Evolutionary conservation across 2,329 filamentous ascomycete species (phyloP), one percentile per base, ranked within the genome.

Genomic region (Xylariaceae sp.): DNA sequence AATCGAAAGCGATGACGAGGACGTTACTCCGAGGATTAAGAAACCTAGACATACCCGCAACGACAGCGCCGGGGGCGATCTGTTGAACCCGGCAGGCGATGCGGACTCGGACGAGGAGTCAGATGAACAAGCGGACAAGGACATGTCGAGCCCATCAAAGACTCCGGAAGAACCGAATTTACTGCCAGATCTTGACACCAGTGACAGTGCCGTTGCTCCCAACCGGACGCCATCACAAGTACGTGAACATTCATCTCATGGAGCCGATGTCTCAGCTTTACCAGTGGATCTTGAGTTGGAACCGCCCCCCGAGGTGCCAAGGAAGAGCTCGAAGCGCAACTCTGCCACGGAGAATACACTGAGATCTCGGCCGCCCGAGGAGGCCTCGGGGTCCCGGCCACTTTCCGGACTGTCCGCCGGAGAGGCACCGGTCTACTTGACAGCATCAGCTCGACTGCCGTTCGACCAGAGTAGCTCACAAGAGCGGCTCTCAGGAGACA

Each of bases 311-410:
- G 67, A 73, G 6, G 73, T 88, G 21, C 84, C 85, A 2, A 73
- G 84, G 19, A 87, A 83, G 62, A 88, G 82, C 56, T 88, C 85
- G 0, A 80, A 79, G 56, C 73, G 82, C 43, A 63, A 72, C 42
- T 78, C 75, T 2, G 64, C 59, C 28, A 55, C 51, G 19, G 60
- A 57, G 16, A 55, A 58, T n/a, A 53, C 63, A 16, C 55, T 67
- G 29, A 63, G 60, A 36, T 24, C 63, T n/a, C 40, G 34, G 23
- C 38, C 49, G 29, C 35, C 54, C 29, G 18, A 44, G 13, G 45
- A 47, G 34, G 31, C 32, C n/a, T 40, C 37, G 36, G 16, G 27
- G 23, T 31, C 42, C n/a, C 47, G 40, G 21, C 36, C 40, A 34
- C 47, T 43, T 19, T 18, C 46, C 15, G 39, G 41, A 15, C 31